Percentiles rank a stretch among this genome's conserved stretches.
Evolutionary conservation across 768 basidiomycete genomes (phyloP).

Genomic region (Clavulina sp.): DNA sequence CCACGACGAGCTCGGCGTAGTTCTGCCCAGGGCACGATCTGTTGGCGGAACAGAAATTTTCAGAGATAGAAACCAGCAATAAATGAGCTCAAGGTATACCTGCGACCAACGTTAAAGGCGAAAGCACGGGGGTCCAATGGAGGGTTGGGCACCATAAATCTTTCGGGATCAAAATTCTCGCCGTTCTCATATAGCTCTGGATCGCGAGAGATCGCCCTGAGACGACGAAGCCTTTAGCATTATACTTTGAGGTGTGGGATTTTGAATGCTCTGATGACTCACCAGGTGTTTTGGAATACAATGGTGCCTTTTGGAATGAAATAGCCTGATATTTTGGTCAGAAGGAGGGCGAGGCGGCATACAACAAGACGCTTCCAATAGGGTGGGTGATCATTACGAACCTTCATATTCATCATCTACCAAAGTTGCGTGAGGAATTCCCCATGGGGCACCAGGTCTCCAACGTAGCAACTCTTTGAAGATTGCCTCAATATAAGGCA

Average conservation of each 20-base stretch:
- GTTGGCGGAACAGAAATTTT: no score
- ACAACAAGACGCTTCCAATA: no score
- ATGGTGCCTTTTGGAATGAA: neutral
- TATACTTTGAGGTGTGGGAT: no score
- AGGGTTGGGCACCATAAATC: neutral
- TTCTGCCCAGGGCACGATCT: no score
- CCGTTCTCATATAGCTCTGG: neutral
- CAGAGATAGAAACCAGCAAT: no score
- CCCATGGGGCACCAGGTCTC: conserved; percentile 26
- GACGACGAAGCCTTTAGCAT: neutral
- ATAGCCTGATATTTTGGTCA: no score
- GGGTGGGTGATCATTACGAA: no score
- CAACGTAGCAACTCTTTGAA: conserved; percentile 20
- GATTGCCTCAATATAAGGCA: conserved; percentile 24
- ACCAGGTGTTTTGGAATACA: neutral
- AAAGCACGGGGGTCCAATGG: neutral
- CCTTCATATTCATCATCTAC: conserved; percentile 1
- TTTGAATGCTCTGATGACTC: neutral
- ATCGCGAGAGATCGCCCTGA: neutral
- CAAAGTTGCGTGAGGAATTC: conserved; percentile 13
- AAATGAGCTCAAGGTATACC: no score
- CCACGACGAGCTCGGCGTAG: no score
- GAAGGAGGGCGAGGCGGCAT: no score
- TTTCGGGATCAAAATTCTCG: neutral
- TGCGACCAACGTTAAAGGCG: neutral